Evolutionary conservation across 495 filamentous ascomycete genomes (phyloP).

Genomic region (Penicillium malachiteum): DNA sequence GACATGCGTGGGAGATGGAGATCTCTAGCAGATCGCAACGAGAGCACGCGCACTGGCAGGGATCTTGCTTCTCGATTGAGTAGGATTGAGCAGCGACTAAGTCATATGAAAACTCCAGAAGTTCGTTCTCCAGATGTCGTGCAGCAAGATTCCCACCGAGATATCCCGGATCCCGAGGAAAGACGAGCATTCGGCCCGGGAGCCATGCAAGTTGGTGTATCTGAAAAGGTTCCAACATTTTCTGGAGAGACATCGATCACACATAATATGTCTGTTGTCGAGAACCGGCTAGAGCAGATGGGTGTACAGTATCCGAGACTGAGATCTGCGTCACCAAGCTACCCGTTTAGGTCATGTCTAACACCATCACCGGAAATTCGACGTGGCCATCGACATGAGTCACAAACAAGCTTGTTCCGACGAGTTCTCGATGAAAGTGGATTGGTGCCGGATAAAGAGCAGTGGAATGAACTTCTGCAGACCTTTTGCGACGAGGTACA

Average conservation of each 20-base stretch:
- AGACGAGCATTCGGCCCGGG: background rate
- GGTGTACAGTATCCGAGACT: conserved; percentile 11
- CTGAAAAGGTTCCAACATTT: conserved; percentile 12
- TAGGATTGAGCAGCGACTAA: background rate
- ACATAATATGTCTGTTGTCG: conserved; percentile 23
- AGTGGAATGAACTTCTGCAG: conserved; percentile 18
- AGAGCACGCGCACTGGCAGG: background rate
- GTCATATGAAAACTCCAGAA: background rate
- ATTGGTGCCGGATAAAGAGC: conserved; percentile 8
- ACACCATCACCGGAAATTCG: conserved; percentile 10
- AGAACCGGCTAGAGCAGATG: conserved; percentile 24
- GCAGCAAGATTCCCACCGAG: background rate
- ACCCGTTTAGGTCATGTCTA: conserved; percentile 9
- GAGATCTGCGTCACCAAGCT: conserved; percentile 7
- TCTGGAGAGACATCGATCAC: conserved; percentile 29
- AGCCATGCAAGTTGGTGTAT: background rate
- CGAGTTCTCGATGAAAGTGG: conserved; percentile 8
- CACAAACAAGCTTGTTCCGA: background rate
- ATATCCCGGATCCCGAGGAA: background rate
- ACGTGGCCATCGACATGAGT: background rate
- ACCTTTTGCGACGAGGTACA: conserved; percentile 26
- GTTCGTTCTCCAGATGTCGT: conserved; percentile 1
- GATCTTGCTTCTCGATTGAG: conserved; percentile 9
- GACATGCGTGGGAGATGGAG: conserved; percentile 27
- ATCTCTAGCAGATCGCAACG: background rate